These are phyloP conservation scores for Malus fusca DNA, from an alignment of 306 rosid genomes.

Conservation along the genomic window DNA sequence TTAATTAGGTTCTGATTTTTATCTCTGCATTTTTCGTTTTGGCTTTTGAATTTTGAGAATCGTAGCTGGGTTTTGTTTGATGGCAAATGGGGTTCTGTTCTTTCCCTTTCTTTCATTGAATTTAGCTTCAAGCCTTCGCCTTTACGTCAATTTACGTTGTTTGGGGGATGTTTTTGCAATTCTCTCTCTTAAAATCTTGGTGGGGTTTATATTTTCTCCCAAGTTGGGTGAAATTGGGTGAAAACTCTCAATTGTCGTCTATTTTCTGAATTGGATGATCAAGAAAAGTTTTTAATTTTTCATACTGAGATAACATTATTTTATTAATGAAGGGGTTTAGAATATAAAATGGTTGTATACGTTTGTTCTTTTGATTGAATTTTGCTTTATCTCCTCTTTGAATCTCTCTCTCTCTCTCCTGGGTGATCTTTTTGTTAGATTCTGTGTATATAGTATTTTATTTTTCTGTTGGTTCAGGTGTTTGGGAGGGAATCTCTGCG, in stretches of 20 bases:
- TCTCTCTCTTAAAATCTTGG: not conserved
- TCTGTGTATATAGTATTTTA: not conserved
- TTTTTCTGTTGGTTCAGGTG: slow-evolving; percentile 32
- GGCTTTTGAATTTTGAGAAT: not conserved
- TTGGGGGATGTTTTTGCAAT: not conserved
- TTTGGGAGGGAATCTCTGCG: slow-evolving; percentile 57
- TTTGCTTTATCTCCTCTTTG: not conserved
- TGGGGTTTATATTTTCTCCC: not conserved
- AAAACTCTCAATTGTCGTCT: not conserved
- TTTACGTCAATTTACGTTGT: not conserved
- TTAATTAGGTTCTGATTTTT: slow-evolving; percentile 8
- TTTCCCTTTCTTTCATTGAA: not conserved
- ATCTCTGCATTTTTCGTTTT: not conserved
- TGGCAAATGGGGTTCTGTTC: not conserved
- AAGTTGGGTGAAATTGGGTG: not conserved
- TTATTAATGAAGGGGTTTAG: not conserved
- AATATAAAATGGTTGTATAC: not conserved
- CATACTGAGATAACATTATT: not conserved
- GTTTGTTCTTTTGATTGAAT: not conserved
- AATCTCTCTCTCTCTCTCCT: not conserved
- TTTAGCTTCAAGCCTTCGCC: not conserved
- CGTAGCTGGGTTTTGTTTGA: not conserved
- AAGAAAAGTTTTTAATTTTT: not conserved
- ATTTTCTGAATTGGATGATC: not conserved
- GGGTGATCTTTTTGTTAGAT: not conserved